Conservation (phyloP, 2,329 filamentous ascomycete genomes). For the Trichoderma sp. region DNA sequence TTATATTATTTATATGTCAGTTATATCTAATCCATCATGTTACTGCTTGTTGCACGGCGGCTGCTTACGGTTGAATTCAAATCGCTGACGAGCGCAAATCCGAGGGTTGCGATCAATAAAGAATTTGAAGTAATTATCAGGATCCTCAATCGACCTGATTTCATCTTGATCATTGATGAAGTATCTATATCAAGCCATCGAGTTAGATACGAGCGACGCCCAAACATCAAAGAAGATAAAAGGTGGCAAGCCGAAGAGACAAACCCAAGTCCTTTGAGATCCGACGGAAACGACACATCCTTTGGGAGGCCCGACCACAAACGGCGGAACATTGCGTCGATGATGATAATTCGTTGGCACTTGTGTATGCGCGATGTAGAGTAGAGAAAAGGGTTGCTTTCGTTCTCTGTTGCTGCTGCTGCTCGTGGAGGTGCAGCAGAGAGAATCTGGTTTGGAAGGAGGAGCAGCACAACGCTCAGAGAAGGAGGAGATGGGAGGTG, state of each 20-base stretch:
- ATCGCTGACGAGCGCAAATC: constrained; percentile 71
- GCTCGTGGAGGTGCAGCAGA: neutral
- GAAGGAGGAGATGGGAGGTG: neutral
- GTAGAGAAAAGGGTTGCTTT: neutral
- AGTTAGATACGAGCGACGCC: neutral
- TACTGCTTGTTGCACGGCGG: neutral
- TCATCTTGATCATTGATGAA: constrained; percentile 74
- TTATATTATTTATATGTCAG: neutral
- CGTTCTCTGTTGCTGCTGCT: too few relatives aligned
- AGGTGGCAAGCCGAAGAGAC: neutral
- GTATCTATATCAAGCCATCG: constrained; percentile 52
- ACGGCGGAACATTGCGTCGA: constrained; percentile 65
- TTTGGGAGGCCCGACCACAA: constrained; percentile 64
- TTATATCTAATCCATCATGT: neutral
- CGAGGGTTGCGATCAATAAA: constrained; percentile 70
- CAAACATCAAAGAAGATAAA: neutral
- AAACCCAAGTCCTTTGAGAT: constrained; percentile 71
- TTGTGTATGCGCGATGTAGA: neutral
- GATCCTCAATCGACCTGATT: constrained; percentile 65
- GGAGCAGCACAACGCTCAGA: neutral
- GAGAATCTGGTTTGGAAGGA: neutral
- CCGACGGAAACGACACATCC: constrained; percentile 62
- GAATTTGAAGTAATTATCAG: constrained; percentile 70
- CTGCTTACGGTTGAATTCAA: constrained; percentile 65
- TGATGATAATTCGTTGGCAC: too few relatives aligned